Evolutionary conservation across 1,139 yeast genomes (phyloP), one percentile per base, ranked within the genome.

Genomic region (Pichia sp.): DNA sequence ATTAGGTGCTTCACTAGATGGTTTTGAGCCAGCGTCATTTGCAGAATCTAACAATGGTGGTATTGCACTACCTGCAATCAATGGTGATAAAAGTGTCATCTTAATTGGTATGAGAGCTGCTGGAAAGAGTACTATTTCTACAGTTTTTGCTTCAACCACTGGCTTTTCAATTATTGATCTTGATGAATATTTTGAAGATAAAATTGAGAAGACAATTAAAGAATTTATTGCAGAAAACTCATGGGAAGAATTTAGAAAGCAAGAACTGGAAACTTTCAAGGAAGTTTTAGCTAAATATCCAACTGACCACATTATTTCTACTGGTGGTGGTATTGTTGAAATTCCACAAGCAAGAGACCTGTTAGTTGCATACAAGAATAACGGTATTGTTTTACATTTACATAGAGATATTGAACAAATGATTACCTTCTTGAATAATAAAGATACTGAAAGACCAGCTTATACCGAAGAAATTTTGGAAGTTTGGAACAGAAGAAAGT

Each of bases 71-170:
- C 53, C 55, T 12, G 53, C 56, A 3, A 56, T 63, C 12, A 74
- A 74, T 53, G 74, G 68, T 34, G 67, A 72, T 51, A 77, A 73
- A 59, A 81, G 89, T 59, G 77, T 92, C 50, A 76, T 92, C 45
- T 77, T 92, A 36, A 85, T 94, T 63, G 99, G 99, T 43, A 94
- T 92, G 99, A 79, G 98, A 65, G 99, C 97, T 30, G 95, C 97
- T 30, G 99, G 99, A 23, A 94, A 94, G 67, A 78, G 95, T 7
- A 85, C 96, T 1, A 74, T 89, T 59, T 85, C 96, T 34, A 74
- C 77, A 56, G 85, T 95, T 85, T 79, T 87, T 59, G 85, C 96
- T 6, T 67, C 77, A 26, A 73, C 77, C 40, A 70, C 88, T 50
- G 92, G 89, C 13, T 82, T 85, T 70, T 73, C 79, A 50, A 75